Percentiles rank a stretch among this genome's conserved stretches.
Evolutionary conservation across 1,284 basidiomycete species (phyloP).

Genomic region (Cryptococcus sp.): DNA sequence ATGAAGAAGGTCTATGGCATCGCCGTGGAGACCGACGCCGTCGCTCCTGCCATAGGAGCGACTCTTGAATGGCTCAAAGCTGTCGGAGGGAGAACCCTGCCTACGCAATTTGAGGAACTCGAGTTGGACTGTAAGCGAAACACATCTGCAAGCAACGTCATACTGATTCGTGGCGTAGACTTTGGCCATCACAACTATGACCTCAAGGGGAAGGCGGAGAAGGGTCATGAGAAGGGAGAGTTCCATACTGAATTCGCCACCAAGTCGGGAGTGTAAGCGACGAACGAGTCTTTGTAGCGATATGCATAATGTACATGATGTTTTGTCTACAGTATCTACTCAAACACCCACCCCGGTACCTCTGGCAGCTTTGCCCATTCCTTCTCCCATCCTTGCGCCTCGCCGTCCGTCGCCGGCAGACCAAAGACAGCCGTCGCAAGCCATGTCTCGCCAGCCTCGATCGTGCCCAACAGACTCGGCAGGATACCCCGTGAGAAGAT

Average conservation of each 20-base stretch:
- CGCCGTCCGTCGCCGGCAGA: conserved; percentile 54
- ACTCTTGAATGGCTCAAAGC: conserved; percentile 45
- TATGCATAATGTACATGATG: neutral
- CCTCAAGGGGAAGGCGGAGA: conserved; percentile 29
- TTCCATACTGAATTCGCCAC: conserved; percentile 38
- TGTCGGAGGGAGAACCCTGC: conserved; percentile 35
- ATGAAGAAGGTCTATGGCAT: conserved; percentile 36
- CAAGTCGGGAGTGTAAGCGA: conserved; percentile 11
- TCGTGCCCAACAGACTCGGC: conserved; percentile 63
- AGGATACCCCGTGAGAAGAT: conserved; percentile 68
- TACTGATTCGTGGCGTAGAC: conserved; percentile 12
- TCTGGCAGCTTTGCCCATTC: conserved; percentile 42
- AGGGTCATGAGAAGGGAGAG: conserved; percentile 35
- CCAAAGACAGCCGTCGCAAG: conserved; percentile 71
- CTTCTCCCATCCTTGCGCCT: conserved; percentile 28
- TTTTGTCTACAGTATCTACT: conserved; percentile 6
- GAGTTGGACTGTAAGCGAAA: conserved; percentile 36
- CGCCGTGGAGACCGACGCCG: conserved; percentile 39
- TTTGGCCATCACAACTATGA: conserved; percentile 46
- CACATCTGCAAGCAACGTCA: neutral
- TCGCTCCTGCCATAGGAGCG: conserved; percentile 39
- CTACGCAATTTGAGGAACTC: conserved; percentile 43
- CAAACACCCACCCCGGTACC: conserved; percentile 33
- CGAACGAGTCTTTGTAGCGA: neutral
- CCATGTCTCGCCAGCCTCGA: conserved; percentile 59